Conservation (phyloP, 2,329 filamentous ascomycete species). For the Allantophomopsis lycopodina region DNA sequence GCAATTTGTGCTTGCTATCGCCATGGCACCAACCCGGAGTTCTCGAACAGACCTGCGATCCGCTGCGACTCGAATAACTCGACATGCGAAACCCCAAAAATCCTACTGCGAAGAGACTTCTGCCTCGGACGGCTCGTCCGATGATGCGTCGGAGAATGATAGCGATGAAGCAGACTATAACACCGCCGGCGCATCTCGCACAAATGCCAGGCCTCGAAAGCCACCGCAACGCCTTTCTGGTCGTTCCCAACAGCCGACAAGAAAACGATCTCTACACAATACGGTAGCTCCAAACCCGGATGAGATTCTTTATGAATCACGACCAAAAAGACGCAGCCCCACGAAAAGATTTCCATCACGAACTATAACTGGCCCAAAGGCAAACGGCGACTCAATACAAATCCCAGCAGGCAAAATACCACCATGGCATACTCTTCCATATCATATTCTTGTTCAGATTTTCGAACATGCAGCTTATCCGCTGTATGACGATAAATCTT, state of each 20-base stretch:
- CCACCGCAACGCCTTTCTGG: not conserved
- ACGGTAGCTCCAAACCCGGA: too few relatives aligned
- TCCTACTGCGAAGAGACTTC: not conserved
- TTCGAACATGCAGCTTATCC: conserved; percentile 54
- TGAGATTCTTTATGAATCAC: too few relatives aligned
- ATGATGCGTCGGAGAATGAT: not conserved
- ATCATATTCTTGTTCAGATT: conserved; percentile 55
- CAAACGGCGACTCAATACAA: not conserved
- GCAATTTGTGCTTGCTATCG: too few relatives aligned
- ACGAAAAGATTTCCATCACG: not conserved
- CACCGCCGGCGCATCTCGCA: too few relatives aligned
- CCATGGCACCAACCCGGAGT: too few relatives aligned
- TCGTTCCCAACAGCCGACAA: not conserved
- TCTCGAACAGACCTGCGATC: too few relatives aligned
- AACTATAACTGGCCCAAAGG: not conserved
- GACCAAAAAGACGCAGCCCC: conserved; percentile 1
- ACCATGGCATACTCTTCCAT: conserved; percentile 48
- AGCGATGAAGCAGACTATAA: too few relatives aligned
- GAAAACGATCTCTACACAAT: too few relatives aligned
- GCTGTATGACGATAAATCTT: conserved; percentile 32
- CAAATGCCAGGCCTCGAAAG: not conserved
- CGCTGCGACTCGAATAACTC: not conserved
- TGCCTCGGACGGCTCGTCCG: not conserved
- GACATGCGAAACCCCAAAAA: not conserved
- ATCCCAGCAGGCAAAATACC: conserved; percentile 25